Base-by-base conservation (phyloP, 495 filamentous ascomycete genomes). In the Xylaria intraflava region DNA sequence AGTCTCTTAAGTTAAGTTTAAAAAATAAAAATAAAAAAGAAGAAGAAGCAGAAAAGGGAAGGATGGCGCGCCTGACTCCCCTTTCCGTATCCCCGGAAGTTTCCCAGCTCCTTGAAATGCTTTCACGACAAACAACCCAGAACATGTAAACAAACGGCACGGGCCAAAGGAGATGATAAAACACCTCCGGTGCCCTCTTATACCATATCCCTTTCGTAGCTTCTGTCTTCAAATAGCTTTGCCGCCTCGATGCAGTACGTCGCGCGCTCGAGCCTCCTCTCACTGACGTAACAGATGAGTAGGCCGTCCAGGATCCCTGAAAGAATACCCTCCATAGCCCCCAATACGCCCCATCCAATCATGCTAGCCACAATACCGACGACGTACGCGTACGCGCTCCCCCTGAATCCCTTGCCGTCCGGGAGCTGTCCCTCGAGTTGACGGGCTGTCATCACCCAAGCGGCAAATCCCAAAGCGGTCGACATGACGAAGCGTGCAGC, bases 361-460 rank as follows among this genome's bases (percentile, higher is more conserved):
- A 89, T 85, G 30, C 86, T 88, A 12, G 93, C 90, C 55, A 96
- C 83, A 50, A 98, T 62, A 3, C 92, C 93, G 4, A 98, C 88
- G 38, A 98, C 80, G 65, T 98, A 98, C 17, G 90, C 93, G 67
- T 98, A 98, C 36, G 90, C 74, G 61, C 90, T 95, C n/a, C 93
- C 93, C 43, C 75, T 81, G 39, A 85, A 68, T 0, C 78, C 72
- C n/a, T 53, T 56, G 26, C 76, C 77, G 33, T 77, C 71, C 1
- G 77, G 70, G 9, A 71, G 60, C 16, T 72, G 66, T 16, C 86
- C 71, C 22, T 69, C 69, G 11, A 94, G 70, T 65, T 83, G 82
- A 42, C 86, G 81, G 16, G 93, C 89, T 27, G 90, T 92, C 48
- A 86, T 85, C n/a, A 97, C 89, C 93, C 93, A 98, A 23, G 88